Base-by-base conservation (phyloP, 768 basidiomycete species). In the Rhizopogon sp. region DNA sequence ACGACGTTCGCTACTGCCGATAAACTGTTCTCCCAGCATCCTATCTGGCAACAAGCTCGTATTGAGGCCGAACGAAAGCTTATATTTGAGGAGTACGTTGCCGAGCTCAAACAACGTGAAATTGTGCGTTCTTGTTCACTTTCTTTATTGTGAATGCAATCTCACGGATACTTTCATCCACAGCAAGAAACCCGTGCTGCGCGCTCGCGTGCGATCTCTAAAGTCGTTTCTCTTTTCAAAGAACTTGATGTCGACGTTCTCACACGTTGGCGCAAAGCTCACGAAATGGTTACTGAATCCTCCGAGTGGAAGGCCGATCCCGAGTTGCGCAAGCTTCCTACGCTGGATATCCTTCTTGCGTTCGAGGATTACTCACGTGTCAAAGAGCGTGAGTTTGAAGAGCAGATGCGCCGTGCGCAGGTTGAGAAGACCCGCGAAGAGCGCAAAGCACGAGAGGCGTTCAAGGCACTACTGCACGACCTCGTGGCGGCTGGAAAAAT, bases 321-420 rank as follows among this genome's bases (percentile, higher is more conserved):
- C 0, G 89, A 93, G 58, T 74, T 99, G 49, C 87, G 82, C 58
- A 85, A 80, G 63, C 78, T 98, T 41, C 96, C 96, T 10, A 88
- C 88, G 2, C 77, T 98, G 39, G 97, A 98, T 65, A 89, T 98
- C 56, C 77, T 99, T 22, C 81, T 90, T 39, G 90, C 93, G 0
- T 98, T 94, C 61, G 97, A 99, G 68, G 93, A 95, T 66, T 95
- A 95, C 66, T 89, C 91, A 56, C 83, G 88, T 54, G 85, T 93
- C 14, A 82, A 91, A 35, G 93, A 98, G 70, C 80, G 90, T 52
- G 94, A 96, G 66, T 91, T 92, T 59, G 93, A 96, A 55, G 92
- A 95, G 60, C 85, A 91, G 64, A 85, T 84, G 74, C 78, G 90
- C 25, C 80, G 87, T 56, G 72, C 81, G 5, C 86, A 91, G 58